Conservation (phyloP, 371 early-diverging fungal species). For the Mortierella polycephala region DNA sequence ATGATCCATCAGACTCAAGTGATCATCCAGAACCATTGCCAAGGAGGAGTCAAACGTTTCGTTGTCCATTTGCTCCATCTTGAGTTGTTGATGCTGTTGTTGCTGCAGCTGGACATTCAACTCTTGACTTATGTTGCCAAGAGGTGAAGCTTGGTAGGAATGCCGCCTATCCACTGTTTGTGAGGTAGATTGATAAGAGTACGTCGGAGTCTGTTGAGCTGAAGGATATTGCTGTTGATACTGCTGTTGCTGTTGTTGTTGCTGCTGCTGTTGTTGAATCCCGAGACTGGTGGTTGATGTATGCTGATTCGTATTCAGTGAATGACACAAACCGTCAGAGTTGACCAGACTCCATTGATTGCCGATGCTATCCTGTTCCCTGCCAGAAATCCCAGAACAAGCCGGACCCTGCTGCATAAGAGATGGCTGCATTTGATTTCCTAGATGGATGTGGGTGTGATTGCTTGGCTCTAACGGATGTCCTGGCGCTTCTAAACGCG, state of each 20-base stretch:
- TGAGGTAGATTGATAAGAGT: too few relatives aligned
- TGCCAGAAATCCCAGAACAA: too few relatives aligned
- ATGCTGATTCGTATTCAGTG: too few relatives aligned
- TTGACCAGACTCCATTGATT: too few relatives aligned
- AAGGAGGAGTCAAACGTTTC: conserved; percentile 21
- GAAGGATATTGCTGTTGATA: conserved; percentile 3
- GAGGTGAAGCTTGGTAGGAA: too few relatives aligned
- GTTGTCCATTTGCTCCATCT: conserved; percentile 13
- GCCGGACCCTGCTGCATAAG: too few relatives aligned
- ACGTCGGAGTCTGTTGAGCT: too few relatives aligned
- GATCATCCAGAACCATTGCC: conserved; percentile 31
- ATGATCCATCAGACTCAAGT: conserved; percentile 37
- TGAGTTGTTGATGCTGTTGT: neutral
- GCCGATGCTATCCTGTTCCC: too few relatives aligned
- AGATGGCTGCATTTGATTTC: too few relatives aligned
- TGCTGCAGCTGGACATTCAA: neutral
- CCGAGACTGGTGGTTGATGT: neutral
- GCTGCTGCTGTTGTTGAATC: conserved; percentile 2
- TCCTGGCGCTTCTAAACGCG: neutral
- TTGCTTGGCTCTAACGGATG: conserved; percentile 3
- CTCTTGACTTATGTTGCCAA: too few relatives aligned
- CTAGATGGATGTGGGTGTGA: neutral
- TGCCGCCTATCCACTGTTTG: too few relatives aligned
- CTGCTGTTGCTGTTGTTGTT: conserved; percentile 1
- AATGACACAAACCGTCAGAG: too few relatives aligned